phyloP scores from a whole-genome alignment of 2,329 filamentous ascomycete species.

The Ampelomyces quisqualis region DNA sequence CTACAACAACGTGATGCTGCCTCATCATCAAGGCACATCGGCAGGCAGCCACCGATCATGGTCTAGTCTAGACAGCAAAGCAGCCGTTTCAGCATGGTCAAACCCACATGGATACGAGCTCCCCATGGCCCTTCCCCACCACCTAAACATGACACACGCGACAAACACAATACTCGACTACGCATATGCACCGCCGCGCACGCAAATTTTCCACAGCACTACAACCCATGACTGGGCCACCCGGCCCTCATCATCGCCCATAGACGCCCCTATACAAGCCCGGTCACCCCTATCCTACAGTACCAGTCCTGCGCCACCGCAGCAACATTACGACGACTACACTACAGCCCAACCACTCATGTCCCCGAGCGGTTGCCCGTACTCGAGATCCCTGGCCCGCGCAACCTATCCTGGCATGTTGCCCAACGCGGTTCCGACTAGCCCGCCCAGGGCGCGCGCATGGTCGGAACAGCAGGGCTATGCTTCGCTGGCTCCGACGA shows the following conservation, averaged over 20 bases:
- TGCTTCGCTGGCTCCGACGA: constrained; percentile 6
- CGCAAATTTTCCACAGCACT: too few species aligned
- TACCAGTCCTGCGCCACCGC: constrained; percentile 5
- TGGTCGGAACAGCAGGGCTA: constrained; percentile 14
- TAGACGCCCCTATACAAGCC: constrained; percentile 19
- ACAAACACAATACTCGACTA: constrained; percentile 8
- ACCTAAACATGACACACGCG: constrained; percentile 11
- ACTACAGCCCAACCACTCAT: constrained; percentile 16
- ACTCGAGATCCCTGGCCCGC: constrained; percentile 15
- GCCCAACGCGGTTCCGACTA: constrained; percentile 10
- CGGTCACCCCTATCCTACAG: constrained; percentile 13
- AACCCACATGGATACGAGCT: constrained; percentile 22
- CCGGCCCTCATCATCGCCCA: constrained; percentile 9
- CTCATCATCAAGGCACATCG: constrained; percentile 19
- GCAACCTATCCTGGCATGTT: constrained; percentile 11
- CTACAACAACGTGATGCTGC: constrained; percentile 21
- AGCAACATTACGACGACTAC: constrained; percentile 22
- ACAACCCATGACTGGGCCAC: constrained; percentile 17
- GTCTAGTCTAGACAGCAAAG: constrained; percentile 19
- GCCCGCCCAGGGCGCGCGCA: constrained; percentile 13
- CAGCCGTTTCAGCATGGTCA: constrained; percentile 26
- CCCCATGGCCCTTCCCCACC: constrained; percentile 10
- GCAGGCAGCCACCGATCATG: constrained; percentile 24
- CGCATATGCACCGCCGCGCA: constrained; percentile 16
- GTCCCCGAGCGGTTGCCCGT: constrained; percentile 10